Base-by-base conservation (phyloP, 257 asterid species). In the Jacaranda copaia region DNA sequence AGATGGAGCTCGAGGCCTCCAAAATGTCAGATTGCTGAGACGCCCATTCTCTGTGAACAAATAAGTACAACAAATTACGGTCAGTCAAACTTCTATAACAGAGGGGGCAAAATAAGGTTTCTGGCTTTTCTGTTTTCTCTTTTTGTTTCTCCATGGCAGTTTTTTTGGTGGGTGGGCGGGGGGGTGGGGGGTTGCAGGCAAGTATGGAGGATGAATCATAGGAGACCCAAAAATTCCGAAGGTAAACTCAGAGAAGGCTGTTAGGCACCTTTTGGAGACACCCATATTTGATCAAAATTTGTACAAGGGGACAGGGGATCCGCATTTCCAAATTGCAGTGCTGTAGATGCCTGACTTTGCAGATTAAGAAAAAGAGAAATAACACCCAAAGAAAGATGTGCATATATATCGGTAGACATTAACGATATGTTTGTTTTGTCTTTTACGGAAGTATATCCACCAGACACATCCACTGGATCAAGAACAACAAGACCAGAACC, bases 1-100 rank as follows among this genome's bases (percentile, higher is more conserved):
- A 20, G 98, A 85, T 46, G 97, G 98, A 87, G 99, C 98, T 75
- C 92, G 88, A 64, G 99, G 99, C 91, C 99, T 91, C 99, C 99
- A 95, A 84, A 95, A 95, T 71, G 98, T 95, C 80, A 95, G 82
- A 81, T 93, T 88, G 90, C 93, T 86, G 76, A 93, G 92, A 81
- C 63, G 80, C 65, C 93, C 98, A 80, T 87, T 87, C 78, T 91
- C 99, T 93, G 93, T 63, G 69, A 73, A 85, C 64, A 80, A 80
- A 77, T 53, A 77, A 77, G 71, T 57, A 74, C 46, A 77, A 72
- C 20, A 70, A 36, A 52, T 75, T 19, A 70, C 53, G 32, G 42
- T 58, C 32, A 71, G 46, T 32, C 75, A 6, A 40, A 72, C 35
- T 52, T 43, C 45, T 8, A 56, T 57, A 20, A 63, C 52, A 72